phyloP scores from a whole-genome alignment of 495 filamentous ascomycete genomes.

The Trichocladium antarcticum region DNA sequence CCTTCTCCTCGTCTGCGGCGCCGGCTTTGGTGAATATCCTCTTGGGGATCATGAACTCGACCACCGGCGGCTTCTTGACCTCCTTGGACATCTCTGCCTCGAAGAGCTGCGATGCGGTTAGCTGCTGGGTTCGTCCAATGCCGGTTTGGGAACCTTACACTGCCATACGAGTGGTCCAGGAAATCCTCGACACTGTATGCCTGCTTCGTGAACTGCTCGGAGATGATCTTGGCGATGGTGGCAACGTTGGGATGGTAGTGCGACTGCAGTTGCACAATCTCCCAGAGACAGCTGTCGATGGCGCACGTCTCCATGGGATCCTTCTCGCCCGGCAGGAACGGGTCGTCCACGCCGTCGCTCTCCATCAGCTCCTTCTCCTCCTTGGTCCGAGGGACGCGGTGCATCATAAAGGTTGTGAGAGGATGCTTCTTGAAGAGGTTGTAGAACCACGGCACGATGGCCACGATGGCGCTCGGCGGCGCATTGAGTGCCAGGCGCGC shows the following conservation, averaged over 20 bases:
- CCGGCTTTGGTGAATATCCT: conserved; percentile 59
- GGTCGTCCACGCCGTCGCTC: conserved; percentile 61
- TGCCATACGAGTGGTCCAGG: conserved; percentile 84
- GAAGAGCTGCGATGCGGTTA: conserved; percentile 49
- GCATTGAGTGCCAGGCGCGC: conserved; percentile 70
- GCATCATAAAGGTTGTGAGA: conserved; percentile 88
- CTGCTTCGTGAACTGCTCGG: conserved; percentile 95
- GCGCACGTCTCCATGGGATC: conserved; percentile 80
- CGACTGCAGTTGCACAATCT: conserved; percentile 74
- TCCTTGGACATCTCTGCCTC: conserved; percentile 71
- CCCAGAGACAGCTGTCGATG: conserved; percentile 90
- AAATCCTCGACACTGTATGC: conserved; percentile 91
- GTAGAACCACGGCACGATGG: conserved; percentile 84
- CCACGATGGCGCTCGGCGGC: conserved; percentile 78
- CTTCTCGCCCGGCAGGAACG: conserved; percentile 59
- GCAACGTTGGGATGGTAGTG: conserved; percentile 98
- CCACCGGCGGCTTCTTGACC: conserved; percentile 71
- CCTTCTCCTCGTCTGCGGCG: conserved; percentile 28
- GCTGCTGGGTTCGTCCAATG: conserved; percentile 3
- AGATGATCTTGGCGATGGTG: conserved; percentile 83
- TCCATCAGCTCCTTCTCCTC: conserved; percentile 47
- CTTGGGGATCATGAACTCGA: conserved; percentile 92
- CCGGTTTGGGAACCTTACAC: conserved; percentile 43
- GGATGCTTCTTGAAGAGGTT: conserved; percentile 89
- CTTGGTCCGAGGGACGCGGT: conserved; percentile 54